Evolutionary conservation across 1,139 yeast genomes (phyloP).

Genomic region (Magnusiomyces suaveolens): DNA sequence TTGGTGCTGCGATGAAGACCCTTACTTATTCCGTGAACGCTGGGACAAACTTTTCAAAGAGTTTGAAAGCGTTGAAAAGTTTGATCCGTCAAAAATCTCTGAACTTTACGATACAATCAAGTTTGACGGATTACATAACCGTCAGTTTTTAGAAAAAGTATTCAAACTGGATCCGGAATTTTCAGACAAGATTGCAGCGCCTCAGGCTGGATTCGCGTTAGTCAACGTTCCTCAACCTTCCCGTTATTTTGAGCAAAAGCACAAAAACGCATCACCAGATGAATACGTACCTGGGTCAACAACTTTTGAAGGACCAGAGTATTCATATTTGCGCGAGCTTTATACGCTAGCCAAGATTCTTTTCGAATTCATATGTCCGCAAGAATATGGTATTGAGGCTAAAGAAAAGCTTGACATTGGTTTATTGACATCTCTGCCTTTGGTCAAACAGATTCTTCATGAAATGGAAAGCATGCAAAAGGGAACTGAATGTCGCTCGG

Average conservation of each 20-base stretch:
- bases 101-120: constrained; percentile 98
- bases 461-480: constrained; percentile 83
- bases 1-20: constrained; percentile 98
- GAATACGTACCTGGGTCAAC: background rate
- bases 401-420: constrained; percentile 96
- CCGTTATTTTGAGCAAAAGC: background rate
- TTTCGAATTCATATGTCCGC: constrained; percentile 96
- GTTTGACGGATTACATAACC: constrained; percentile 91
- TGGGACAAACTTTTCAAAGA: constrained; percentile 97
- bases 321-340: constrained; percentile 72
- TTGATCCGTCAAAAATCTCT: constrained; percentile 93
- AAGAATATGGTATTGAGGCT: constrained; percentile 94
- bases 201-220: constrained; percentile 19
- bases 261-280: constrained; percentile 1
- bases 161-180: constrained; percentile 57
- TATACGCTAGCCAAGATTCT: constrained; percentile 84
- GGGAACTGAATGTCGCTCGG: constrained; percentile 42
- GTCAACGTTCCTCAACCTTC: constrained; percentile 1
- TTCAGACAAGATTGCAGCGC: constrained; percentile 19
- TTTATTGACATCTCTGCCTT: constrained; percentile 81
- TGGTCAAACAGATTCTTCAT: constrained; percentile 75
- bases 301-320: constrained; percentile 71
- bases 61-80: constrained; percentile 86
- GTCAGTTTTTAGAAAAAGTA: constrained; percentile 75
- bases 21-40: constrained; percentile 78